These are phyloP conservation scores for Rubia peregrina DNA, from an alignment of 305 asterid genomes.

Conservation along the genomic window DNA sequence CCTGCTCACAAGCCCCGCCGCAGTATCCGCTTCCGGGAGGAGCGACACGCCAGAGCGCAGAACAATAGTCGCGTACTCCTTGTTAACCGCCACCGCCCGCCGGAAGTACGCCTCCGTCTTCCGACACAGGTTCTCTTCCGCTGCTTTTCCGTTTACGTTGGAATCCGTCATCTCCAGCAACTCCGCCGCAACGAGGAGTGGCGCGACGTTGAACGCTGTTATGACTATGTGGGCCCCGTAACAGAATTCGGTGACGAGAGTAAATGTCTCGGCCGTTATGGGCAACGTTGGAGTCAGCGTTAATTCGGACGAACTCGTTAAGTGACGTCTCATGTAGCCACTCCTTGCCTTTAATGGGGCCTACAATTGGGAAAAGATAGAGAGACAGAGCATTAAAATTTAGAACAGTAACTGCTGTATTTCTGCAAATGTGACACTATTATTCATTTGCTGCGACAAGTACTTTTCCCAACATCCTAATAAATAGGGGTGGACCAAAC, in stretches of 20 bases:
- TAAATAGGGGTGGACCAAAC: not conserved
- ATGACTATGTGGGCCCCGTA: conserved; percentile 49
- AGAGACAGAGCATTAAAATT: not conserved
- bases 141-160: conserved; percentile 2
- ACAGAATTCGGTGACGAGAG: conserved; percentile 53
- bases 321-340: conserved; percentile 48
- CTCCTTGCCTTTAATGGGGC: conserved; percentile 53
- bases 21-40: conserved; percentile 69
- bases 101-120: conserved; percentile 63
- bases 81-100: conserved; percentile 38
- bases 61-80: conserved; percentile 47
- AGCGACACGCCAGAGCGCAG: conserved; percentile 45
- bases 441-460: conserved; percentile 24
- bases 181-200: conserved; percentile 75
- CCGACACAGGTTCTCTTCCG: conserved; percentile 40
- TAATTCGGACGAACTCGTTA: conserved; percentile 46
- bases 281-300: conserved; percentile 76
- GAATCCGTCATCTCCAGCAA: conserved; percentile 57
- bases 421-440: conserved; percentile 27
- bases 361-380: conserved; percentile 31
- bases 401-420: not conserved
- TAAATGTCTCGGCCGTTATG: conserved; percentile 67
- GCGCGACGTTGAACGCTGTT: conserved; percentile 68
- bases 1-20: conserved; percentile 52
- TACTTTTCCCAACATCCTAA: conserved; percentile 17